A percentile compares a stretch with the other conserved stretches of the same genome.
Conservation (phyloP, 2,329 filamentous ascomycete species). For the Botrytis elliptica region DNA sequence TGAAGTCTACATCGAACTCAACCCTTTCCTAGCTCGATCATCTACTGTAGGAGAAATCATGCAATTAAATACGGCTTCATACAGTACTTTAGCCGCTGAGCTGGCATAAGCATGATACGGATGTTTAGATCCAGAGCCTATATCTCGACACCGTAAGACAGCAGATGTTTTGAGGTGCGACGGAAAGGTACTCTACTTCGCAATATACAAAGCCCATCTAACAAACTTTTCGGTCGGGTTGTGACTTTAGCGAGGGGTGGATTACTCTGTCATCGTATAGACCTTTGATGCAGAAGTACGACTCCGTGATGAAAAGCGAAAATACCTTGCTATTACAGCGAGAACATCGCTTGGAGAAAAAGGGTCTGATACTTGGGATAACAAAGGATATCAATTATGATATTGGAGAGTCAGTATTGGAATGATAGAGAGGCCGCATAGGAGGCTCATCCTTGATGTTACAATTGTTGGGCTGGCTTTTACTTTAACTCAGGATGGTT, state of each 20-base stretch:
- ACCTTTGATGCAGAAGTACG: not conserved
- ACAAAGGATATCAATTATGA: no score
- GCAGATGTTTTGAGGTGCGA: fast-evolving
- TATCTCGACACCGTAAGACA: not conserved
- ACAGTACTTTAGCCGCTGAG: not conserved
- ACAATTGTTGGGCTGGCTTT: no score
- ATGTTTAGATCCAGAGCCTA: not conserved
- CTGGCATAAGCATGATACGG: not conserved
- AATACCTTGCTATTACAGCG: no score
- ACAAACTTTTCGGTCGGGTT: not conserved
- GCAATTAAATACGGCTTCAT: not conserved
- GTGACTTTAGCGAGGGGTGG: not conserved
- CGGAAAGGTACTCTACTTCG: not conserved
- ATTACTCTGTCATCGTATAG: not conserved
- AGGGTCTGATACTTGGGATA: no score
- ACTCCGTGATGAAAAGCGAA: no score
- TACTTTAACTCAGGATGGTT: no score
- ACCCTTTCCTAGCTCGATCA: not conserved
- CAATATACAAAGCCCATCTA: not conserved
- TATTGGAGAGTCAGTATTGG: no score
- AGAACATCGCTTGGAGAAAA: no score
- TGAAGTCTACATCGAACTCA: not conserved
- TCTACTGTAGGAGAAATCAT: not conserved
- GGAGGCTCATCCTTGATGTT: no score
- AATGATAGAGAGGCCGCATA: no score